Percentiles rank a stretch among this genome's conserved stretches.
Evolutionary conservation across 306 rosid genomes (phyloP).

Genomic region (Cicer judaicum): DNA sequence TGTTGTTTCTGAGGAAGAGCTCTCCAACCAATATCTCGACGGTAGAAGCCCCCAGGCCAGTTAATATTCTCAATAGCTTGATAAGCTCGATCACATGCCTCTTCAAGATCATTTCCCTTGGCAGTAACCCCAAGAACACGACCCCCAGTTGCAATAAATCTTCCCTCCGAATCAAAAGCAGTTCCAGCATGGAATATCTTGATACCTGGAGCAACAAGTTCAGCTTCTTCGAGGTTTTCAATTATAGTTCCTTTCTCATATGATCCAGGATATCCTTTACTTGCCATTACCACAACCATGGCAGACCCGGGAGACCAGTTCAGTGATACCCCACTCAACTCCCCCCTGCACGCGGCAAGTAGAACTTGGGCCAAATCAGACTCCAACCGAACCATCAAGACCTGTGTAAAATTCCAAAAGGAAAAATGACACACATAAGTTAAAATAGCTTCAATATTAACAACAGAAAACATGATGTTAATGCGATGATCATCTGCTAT

Average conservation of each 20-base stretch:
- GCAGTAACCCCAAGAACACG: constrained; percentile 96
- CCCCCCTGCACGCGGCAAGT: constrained; percentile 93
- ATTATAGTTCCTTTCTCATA: constrained; percentile 91
- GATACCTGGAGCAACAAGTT: constrained; percentile 69
- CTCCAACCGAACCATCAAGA: constrained; percentile 88
- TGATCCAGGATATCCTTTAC: constrained; percentile 86
- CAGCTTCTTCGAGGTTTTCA: constrained; percentile 78
- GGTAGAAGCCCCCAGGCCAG: constrained; percentile 91
- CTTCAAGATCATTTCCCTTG: constrained; percentile 79
- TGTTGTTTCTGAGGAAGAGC: constrained; percentile 71
- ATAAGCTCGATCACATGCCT: constrained; percentile 78
- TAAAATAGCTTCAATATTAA: constrained; percentile 34
- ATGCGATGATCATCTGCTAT: constrained; percentile 13
- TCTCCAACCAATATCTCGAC: constrained; percentile 96
- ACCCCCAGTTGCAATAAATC: constrained; percentile 79
- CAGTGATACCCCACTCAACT: constrained; percentile 72
- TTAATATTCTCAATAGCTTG: constrained; percentile 68
- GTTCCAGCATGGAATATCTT: constrained; percentile 97
- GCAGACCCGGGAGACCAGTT: constrained; percentile 93
- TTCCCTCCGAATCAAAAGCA: constrained; percentile 70
- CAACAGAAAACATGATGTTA: constrained; percentile 3
- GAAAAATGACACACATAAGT: not conserved
- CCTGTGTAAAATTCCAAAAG: constrained; percentile 57
- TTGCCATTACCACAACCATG: constrained; percentile 98
- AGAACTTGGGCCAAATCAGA: constrained; percentile 89